These are phyloP conservation scores for Hortiboletus flavorubellus DNA, from an alignment of 768 basidiomycete species.

Conservation along the genomic window DNA sequence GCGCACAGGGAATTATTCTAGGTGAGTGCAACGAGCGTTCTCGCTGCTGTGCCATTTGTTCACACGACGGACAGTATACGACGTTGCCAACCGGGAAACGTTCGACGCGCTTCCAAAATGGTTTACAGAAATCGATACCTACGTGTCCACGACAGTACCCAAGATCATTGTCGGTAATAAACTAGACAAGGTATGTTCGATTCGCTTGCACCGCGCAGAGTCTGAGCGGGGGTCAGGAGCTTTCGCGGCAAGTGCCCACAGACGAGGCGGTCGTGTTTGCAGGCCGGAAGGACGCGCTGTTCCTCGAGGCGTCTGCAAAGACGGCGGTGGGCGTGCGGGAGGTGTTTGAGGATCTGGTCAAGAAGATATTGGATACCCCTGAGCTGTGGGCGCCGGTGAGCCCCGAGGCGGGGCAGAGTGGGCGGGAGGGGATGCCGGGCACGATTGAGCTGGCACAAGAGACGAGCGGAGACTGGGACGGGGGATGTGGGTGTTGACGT, in stretches of 20 bases:
- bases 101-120: conserved; percentile 94
- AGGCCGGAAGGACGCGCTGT: conserved; percentile 73
- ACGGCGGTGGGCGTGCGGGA: conserved; percentile 80
- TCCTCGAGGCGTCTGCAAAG: conserved; percentile 93
- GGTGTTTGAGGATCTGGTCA: conserved; percentile 73
- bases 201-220: too few relatives aligned
- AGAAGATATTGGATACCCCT: conserved; percentile 78
- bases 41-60: background rate
- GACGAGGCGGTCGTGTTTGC: conserved; percentile 81
- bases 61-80: conserved; percentile 65
- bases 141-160: conserved; percentile 79
- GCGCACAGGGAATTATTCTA: conserved; percentile 79
- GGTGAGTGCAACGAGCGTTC: conserved; percentile 34
- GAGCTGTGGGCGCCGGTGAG: conserved; percentile 63
- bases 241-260: conserved; percentile 81
- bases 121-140: conserved; percentile 92
- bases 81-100: conserved; percentile 87
- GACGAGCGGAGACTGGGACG: conserved; percentile 15
- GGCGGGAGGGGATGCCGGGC: conserved; percentile 38
- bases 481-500: conserved; percentile 36
- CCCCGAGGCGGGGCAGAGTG: conserved; percentile 12
- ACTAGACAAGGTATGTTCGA: conserved; percentile 72
- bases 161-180: conserved; percentile 97
- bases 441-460: conserved; percentile 34
- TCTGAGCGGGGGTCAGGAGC: conserved; percentile 54